Conservation (phyloP, 2,329 filamentous ascomycete genomes). For the Fusarium foetens region DNA sequence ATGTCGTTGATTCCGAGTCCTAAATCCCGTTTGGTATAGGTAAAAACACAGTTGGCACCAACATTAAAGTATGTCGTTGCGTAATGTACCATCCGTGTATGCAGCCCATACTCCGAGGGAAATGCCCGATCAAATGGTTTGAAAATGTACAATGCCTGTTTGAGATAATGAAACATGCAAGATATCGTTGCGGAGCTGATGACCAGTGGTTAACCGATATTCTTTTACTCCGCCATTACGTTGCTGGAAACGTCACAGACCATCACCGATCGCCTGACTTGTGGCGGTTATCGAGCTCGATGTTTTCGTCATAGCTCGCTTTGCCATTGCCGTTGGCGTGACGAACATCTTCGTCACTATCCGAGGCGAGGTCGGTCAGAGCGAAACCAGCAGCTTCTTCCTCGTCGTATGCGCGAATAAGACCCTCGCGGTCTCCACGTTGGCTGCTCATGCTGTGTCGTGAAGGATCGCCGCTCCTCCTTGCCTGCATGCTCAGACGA, state of each 20-base stretch:
- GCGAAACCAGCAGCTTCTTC: conserved; percentile 80
- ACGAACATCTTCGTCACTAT: conserved; percentile 71
- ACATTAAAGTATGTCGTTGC: conserved; percentile 35
- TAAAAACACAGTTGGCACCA: conserved; percentile 37
- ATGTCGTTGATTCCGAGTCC: conserved; percentile 31
- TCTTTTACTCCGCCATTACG: conserved; percentile 28
- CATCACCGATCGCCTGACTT: conserved; percentile 53
- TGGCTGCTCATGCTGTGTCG: conserved; percentile 73
- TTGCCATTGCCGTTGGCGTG: conserved; percentile 55
- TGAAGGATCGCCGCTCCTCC: conserved; percentile 75
- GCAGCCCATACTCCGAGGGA: conserved; percentile 34
- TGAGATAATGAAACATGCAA: conserved; percentile 37
- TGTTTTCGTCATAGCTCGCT: conserved; percentile 54
- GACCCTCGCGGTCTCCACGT: conserved; percentile 77
- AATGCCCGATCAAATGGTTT: conserved; percentile 38
- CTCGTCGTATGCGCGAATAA: conserved; percentile 91
- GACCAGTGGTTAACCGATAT: background rate
- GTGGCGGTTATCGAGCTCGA: conserved; percentile 63
- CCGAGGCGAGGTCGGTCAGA: conserved; percentile 81
- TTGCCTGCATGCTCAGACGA: conserved; percentile 89
- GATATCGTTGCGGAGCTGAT: conserved; percentile 20
- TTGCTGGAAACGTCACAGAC: conserved; percentile 21
- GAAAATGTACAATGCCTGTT: conserved; percentile 45
- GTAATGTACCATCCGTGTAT: conserved; percentile 39
- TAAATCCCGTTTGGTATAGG: conserved; percentile 27